phyloP scores from a whole-genome alignment of 768 basidiomycete species.

The Podaxis sp. region DNA sequence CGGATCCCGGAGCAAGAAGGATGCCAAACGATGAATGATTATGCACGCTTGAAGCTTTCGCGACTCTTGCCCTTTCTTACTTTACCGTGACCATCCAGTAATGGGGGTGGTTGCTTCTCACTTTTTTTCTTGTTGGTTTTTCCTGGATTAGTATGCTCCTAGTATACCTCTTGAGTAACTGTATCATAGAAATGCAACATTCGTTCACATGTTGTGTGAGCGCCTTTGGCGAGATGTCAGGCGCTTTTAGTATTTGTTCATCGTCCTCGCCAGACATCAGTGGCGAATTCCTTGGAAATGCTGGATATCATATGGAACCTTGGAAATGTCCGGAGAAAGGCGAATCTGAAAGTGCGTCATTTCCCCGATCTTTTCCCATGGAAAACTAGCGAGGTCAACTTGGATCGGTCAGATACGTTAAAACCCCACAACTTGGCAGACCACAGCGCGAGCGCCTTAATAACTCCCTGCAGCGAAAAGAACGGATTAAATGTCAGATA shows the following conservation, averaged over 20 bases:
- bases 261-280: no score
- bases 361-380: conserved; percentile 8
- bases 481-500: conserved; percentile 7
- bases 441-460: not conserved
- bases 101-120: not conserved
- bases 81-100: not conserved
- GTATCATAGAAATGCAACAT: not conserved
- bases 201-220: not conserved
- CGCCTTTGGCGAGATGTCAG: not conserved
- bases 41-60: no score
- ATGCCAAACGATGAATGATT: not conserved
- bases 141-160: not conserved
- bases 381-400: not conserved
- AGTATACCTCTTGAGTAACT: not conserved
- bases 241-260: not conserved
- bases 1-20: conserved; percentile 11
- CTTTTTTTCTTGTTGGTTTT: not conserved
- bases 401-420: not conserved
- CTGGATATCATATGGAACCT: not conserved
- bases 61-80: not conserved
- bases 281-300: not conserved
- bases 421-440: not conserved
- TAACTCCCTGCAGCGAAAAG: conserved; percentile 6
- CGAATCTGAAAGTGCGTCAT: not conserved
- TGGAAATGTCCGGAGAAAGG: not conserved